phyloP scores from a whole-genome alignment of 225 moss, liverwort and hornwort genomes.

The Anthoceros angustus region DNA sequence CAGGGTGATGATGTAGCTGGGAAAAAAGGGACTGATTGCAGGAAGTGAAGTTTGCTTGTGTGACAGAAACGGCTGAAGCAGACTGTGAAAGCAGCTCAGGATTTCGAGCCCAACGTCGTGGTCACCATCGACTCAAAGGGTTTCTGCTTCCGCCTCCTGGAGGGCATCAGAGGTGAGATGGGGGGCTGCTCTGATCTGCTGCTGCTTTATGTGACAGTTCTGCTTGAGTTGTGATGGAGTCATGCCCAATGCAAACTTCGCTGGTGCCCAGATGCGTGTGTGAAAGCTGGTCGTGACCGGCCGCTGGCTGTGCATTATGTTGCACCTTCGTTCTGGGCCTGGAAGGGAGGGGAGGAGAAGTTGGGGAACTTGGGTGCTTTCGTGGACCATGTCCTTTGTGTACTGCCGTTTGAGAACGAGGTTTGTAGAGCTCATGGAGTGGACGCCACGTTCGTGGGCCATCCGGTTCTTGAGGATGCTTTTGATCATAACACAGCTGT shows the following conservation, averaged over 20 bases:
- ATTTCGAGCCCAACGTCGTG: conserved; percentile 65
- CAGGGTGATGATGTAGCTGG: too few species aligned
- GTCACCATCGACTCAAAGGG: conserved; percentile 90
- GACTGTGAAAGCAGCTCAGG: conserved; percentile 52
- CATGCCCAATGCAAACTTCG: too few species aligned
- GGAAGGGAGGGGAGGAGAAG: conserved; percentile 83
- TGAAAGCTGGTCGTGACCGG: conserved; percentile 25
- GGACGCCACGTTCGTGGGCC: conserved; percentile 82
- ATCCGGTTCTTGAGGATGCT: conserved; percentile 78
- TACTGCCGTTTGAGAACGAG: conserved; percentile 80
- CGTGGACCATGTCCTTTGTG: conserved; percentile 78
- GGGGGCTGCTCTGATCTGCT: background rate
- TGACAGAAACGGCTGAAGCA: conserved; percentile 55
- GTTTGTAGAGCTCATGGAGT: conserved; percentile 69
- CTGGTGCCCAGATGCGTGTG: conserved; percentile 40
- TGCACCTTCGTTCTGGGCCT: conserved; percentile 97
- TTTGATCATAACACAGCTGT: conserved; percentile 50
- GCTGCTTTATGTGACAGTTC: background rate
- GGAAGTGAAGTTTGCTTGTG: conserved; percentile 4
- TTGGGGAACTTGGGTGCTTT: conserved; percentile 49
- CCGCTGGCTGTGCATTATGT: conserved; percentile 79
- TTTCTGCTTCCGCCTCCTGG: conserved; percentile 76
- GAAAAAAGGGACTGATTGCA: background rate
- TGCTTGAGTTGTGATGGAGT: too few species aligned
- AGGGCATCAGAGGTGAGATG: conserved; percentile 43